phyloP scores from a whole-genome alignment of 1,139 yeast genomes.

The Suhomyces bolitotheri region DNA sequence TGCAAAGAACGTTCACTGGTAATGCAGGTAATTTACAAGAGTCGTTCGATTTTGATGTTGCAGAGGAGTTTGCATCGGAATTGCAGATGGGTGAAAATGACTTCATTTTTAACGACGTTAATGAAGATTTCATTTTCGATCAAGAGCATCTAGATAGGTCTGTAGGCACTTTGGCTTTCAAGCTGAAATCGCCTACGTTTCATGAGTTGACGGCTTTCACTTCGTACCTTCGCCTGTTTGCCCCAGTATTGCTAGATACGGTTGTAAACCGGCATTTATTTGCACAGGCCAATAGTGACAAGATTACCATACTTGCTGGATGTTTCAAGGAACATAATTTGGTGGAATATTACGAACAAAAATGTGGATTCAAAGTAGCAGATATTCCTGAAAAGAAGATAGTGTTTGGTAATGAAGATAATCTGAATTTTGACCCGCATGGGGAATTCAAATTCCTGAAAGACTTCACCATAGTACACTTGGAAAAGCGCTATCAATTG shows the following conservation, averaged over 20 bases:
- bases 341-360: constrained; percentile 1
- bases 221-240: constrained; percentile 1
- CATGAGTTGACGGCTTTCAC: constrained; percentile 5
- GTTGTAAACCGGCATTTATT: background rate
- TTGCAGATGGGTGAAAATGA: background rate
- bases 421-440: background rate
- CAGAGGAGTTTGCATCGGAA: constrained; percentile 13
- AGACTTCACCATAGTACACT: background rate
- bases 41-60: constrained; percentile 33
- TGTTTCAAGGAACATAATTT: constrained; percentile 3
- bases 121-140: constrained; percentile 22
- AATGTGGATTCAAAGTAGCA: constrained; percentile 2
- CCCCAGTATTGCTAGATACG: constrained; percentile 2
- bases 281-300: background rate
- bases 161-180: constrained; percentile 47
- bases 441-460: background rate
- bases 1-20: constrained; percentile 17
- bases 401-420: background rate
- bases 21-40: constrained; percentile 21
- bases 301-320: background rate
- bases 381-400: constrained; percentile 1
- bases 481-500: background rate
- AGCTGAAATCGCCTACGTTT: background rate
- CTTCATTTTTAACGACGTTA: constrained; percentile 13
- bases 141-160: constrained; percentile 22